Evolutionary conservation across 2,329 filamentous ascomycete species (phyloP), one percentile per base, ranked within the genome.

Genomic region (Chalara sp.): DNA sequence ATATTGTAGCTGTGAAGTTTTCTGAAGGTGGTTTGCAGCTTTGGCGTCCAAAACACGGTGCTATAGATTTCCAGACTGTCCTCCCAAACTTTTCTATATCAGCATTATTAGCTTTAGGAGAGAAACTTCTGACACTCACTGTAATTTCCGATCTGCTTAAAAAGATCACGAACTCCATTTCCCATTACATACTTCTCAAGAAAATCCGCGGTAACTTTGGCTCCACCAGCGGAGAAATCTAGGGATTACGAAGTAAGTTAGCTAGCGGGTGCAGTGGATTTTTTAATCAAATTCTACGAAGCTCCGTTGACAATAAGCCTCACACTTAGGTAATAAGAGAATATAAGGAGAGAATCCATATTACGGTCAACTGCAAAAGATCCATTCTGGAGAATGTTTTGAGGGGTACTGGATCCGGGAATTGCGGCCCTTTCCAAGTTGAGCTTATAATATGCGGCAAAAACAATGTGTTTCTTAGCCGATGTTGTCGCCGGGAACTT

Each of bases 121-220:
- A 21, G 21, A 21, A 21, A 21, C 21, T 21, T 21, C 21, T 21
- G 21, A 21, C 21, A 21, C 21, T 3, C 21, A 49, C 56, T 56
- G 47, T 68, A 70, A 39, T 68, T 67, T 1, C 68, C 70, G 4
- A 68, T 62, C 5, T 64, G 51, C 39, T 48, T 44, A 3, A 72
- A 46, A 3, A 68, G 54, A 6, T 64, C 56, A 28, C 56, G 61
- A 1, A 62, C 59, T 1, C 62, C 63, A 44, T 65, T 61, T 4
- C 56, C 56, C 1, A 73, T 55, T 7, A 73, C 58, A 28, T 69
- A 58, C 12, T 72, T 49, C 32, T 72, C 67, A 66, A 66, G 70
- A 50, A 72, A 73, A 6, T 67, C 52, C 0, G 61, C 67, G 1
- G 63, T 58, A 0, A 61, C 59, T 42, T 65, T 55, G 0, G 71